phyloP scores from a whole-genome alignment of 2,329 filamentous ascomycete genomes.

The Rosellinia necatrix region DNA sequence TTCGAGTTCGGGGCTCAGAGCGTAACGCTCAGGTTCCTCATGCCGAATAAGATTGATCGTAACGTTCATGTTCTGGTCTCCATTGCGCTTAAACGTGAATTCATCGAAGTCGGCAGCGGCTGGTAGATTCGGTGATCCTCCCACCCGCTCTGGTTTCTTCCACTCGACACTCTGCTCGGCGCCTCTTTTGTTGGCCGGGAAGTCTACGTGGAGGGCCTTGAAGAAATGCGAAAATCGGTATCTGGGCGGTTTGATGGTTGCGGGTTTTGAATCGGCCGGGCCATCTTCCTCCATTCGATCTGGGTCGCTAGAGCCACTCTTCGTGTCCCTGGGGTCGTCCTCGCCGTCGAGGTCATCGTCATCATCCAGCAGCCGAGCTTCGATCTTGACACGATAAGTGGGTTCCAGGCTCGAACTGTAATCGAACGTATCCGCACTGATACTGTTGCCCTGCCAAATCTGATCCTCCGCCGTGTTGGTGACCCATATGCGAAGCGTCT shows the following conservation, averaged over 20 bases:
- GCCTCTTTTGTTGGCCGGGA: constrained; percentile 66
- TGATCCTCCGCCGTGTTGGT: constrained; percentile 94
- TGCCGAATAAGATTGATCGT: constrained; percentile 85
- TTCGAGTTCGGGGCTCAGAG: constrained; percentile 76
- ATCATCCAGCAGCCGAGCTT: constrained; percentile 81
- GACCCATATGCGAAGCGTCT: constrained; percentile 90
- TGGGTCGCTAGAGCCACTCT: constrained; percentile 52
- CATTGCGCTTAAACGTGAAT: constrained; percentile 86
- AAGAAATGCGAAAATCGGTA: constrained; percentile 78
- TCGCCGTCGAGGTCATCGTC: constrained; percentile 55
- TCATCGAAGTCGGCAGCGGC: constrained; percentile 83
- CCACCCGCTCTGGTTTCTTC: constrained; percentile 73
- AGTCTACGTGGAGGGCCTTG: constrained; percentile 75
- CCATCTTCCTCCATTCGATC: constrained; percentile 67
- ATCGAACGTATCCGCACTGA: constrained; percentile 78
- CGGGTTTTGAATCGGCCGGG: constrained; percentile 37
- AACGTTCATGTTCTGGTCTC: constrained; percentile 91
- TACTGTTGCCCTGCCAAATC: constrained; percentile 78
- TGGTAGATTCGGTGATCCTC: constrained; percentile 58
- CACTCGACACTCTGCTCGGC: constrained; percentile 73
- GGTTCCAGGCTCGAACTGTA: constrained; percentile 78
- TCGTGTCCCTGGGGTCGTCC: constrained; percentile 52
- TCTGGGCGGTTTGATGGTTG: constrained; percentile 49
- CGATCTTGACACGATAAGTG: constrained; percentile 88
- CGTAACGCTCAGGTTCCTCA: constrained; percentile 84